A percentile compares a stretch with the other conserved stretches of the same genome.
Evolutionary conservation across 257 asterid species (phyloP).

Genomic region (Buddleja alternifolia): DNA sequence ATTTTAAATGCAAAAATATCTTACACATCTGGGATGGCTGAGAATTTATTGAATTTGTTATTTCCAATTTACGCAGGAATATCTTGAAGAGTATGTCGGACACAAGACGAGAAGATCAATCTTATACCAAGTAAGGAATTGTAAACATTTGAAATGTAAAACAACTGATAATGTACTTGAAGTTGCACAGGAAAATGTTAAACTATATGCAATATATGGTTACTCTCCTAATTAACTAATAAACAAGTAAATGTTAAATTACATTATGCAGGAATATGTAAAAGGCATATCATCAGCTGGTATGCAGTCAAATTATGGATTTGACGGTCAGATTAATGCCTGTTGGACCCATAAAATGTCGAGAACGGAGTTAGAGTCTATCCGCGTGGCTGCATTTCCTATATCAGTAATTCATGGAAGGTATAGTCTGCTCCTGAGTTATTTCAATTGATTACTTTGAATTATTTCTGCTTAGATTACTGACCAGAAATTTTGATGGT

Average conservation of each 20-base stretch:
- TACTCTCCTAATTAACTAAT: no score
- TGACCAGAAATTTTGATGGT: conserved; percentile 31
- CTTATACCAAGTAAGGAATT: conserved; percentile 75
- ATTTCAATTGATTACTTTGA: neutral
- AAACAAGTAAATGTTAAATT: neutral
- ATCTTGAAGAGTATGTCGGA: conserved; percentile 87
- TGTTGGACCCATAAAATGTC: conserved; percentile 93
- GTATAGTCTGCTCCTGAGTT: conserved; percentile 40
- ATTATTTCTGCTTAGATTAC: conserved; percentile 11
- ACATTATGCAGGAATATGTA: conserved; percentile 79
- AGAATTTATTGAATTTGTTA: conserved; percentile 12
- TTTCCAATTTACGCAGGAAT: conserved; percentile 56
- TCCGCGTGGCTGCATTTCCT: conserved; percentile 72
- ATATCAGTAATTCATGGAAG: conserved; percentile 95
- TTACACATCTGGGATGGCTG: conserved; percentile 6
- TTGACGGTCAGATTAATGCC: conserved; percentile 93
- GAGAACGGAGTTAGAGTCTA: conserved; percentile 63
- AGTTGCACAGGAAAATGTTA: neutral
- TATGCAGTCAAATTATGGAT: conserved; percentile 89
- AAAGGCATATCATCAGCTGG: conserved; percentile 84
- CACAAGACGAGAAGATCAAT: conserved; percentile 75
- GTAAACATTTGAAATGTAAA: conserved; percentile 21
- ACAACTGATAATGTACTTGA: conserved; percentile 9
- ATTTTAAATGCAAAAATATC: neutral
- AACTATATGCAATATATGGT: no score